Conservation (phyloP, 2,329 filamentous ascomycete genomes). For the Exophiala spinifera region DNA sequence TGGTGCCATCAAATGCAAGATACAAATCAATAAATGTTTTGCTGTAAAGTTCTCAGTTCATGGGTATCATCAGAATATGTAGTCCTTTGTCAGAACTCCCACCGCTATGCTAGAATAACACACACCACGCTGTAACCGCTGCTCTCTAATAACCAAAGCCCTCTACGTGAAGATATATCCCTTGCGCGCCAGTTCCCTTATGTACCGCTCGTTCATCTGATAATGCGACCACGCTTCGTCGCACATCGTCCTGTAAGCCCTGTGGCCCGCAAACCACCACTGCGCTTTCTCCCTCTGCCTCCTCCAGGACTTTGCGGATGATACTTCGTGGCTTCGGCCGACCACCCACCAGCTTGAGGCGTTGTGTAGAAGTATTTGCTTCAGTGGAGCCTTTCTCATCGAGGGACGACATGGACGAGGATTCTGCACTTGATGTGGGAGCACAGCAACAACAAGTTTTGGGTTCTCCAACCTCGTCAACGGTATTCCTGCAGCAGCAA, state of each 20-base stretch:
- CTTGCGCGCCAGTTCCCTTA: constrained; percentile 65
- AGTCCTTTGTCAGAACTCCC: constrained; percentile 6
- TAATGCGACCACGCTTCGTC: constrained; percentile 53
- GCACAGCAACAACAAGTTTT: constrained; percentile 11
- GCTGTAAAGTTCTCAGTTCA: not conserved
- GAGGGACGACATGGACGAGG: constrained; percentile 19
- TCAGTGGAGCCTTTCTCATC: constrained; percentile 1
- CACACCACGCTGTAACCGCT: not conserved
- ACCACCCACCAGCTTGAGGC: constrained; percentile 43
- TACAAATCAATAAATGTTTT: too few relatives aligned
- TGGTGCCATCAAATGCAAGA: too few relatives aligned
- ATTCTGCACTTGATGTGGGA: constrained; percentile 9
- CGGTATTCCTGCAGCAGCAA: constrained; percentile 51
- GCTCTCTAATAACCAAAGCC: constrained; percentile 49
- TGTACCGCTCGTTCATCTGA: constrained; percentile 66
- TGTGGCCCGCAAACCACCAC: constrained; percentile 61
- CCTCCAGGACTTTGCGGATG: constrained; percentile 55
- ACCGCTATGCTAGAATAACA: constrained; percentile 8
- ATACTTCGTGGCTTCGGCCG: constrained; percentile 52
- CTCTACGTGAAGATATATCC: constrained; percentile 60
- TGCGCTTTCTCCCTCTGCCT: constrained; percentile 59
- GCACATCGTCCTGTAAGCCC: constrained; percentile 54
- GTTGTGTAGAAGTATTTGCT: constrained; percentile 19
- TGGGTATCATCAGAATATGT: constrained; percentile 6
- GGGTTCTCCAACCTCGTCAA: constrained; percentile 42